Evolutionary conservation across 2,329 filamentous ascomycete species (phyloP), one percentile per base, ranked within the genome.

Genomic region (Nigrospora osmanthi): DNA sequence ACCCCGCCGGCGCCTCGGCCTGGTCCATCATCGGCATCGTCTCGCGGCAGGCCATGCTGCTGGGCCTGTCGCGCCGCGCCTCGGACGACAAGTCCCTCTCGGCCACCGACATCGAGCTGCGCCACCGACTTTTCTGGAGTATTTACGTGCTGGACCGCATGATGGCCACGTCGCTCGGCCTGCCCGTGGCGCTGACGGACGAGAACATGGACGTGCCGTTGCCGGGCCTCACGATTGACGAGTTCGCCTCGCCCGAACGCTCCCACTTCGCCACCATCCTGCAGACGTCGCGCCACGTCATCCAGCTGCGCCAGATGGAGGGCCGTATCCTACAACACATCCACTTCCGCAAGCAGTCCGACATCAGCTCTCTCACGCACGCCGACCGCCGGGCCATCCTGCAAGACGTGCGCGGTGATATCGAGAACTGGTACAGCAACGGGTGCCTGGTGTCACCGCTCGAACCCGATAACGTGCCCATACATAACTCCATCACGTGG

Each of bases 391-490:
- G 58, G 11, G 54, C 60, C 31, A 53, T 64, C 7, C 40, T 65
- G 3, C 58, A 59, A 35, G 56, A 57, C 16, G 57, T 70, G 23
- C 59, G 66, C n/a, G 55, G 62, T n/a, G 60, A 67, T 23, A 69
- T 72, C 16, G 69, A 72, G 43, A 62, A 71, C 47, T 72, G 70
- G 68, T 72, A 72, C 48, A 70, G 63, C 46, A 66, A 63, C 31
- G 69, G 69, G 1, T 72, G 67, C 39, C 61, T 72, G 5, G 58
- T 71, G 46, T 68, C 65, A 6, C 65, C 66, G 1, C 58, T 63
- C 40, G 67, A 70, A 38, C 57, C 63, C 2, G 68, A 71, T 49
- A 69, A 70, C 40, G 55, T 71, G 3, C 64, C 68, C 14, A 69
- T 71, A 16, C 69, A 71, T 49, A 70, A 61, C 47, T 67, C 66